phyloP scores from a whole-genome alignment of 768 basidiomycete genomes.

The Tulasnella sp. region DNA sequence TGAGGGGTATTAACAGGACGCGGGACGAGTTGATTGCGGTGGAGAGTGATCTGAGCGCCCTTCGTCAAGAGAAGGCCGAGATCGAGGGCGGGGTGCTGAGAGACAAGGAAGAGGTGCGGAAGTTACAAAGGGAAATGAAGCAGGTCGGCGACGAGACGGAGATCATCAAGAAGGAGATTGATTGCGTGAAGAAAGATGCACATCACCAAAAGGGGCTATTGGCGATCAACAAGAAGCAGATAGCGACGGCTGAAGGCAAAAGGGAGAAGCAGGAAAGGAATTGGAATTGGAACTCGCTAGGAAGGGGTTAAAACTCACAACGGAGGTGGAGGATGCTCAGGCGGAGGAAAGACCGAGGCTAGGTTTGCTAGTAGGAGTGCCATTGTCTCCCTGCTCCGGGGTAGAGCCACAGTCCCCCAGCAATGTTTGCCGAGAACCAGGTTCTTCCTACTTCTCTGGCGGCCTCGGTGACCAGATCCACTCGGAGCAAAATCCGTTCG shows the following conservation, averaged over 20 bases:
- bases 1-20: constrained; percentile 56
- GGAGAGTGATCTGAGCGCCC: constrained; percentile 84
- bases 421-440: constrained; percentile 27
- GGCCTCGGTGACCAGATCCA: constrained; percentile 40
- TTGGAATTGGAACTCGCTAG: constrained; percentile 30
- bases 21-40: constrained; percentile 73
- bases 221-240: constrained; percentile 90
- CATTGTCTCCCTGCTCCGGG: constrained; percentile 1
- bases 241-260: constrained; percentile 72
- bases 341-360: constrained; percentile 27
- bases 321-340: constrained; percentile 49
- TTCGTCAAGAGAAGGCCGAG: constrained; percentile 84
- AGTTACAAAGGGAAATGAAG: constrained; percentile 72
- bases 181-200: constrained; percentile 85
- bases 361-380: neutral
- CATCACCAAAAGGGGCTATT: constrained; percentile 93
- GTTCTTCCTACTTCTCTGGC: neutral
- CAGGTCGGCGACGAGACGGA: constrained; percentile 69
- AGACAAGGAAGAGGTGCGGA: constrained; percentile 91
- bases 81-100: constrained; percentile 74
- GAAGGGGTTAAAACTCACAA: too few species aligned
- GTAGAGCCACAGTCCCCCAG: neutral
- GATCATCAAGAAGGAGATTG: constrained; percentile 58
- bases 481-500: constrained; percentile 92
- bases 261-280: constrained; percentile 61